A percentile compares a stretch with the other conserved stretches of the same genome.
Evolutionary conservation across 331 rosid species (phyloP).

Genomic region (Saraca asoca): DNA sequence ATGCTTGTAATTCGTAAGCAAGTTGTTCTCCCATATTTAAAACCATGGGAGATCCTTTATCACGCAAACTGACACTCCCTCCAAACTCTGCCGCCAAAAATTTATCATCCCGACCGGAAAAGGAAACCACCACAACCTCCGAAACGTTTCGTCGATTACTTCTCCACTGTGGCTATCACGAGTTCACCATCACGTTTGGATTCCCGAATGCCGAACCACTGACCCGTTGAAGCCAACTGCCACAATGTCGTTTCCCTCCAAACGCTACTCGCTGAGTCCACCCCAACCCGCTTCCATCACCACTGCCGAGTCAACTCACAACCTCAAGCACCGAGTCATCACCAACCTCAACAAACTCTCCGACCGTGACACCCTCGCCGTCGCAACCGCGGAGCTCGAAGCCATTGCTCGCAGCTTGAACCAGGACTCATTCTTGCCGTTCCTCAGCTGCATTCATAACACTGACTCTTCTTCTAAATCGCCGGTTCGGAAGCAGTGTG

Average conservation of each 20-base stretch:
- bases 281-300: conserved; percentile 36
- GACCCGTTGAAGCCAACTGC: conserved; percentile 4
- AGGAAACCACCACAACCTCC: conserved; percentile 32
- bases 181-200: neutral
- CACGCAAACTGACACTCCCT: conserved; percentile 3
- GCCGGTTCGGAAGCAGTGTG: conserved; percentile 92
- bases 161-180: neutral
- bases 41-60: conserved; percentile 29
- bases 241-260: conserved; percentile 53
- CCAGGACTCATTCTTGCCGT: conserved; percentile 64
- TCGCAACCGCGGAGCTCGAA: conserved; percentile 75
- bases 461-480: conserved; percentile 79
- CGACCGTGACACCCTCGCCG: conserved; percentile 87
- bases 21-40: conserved; percentile 4
- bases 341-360: conserved; percentile 79
- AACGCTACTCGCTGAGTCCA: conserved; percentile 63
- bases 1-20: neutral
- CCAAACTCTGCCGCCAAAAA: conserved; percentile 67
- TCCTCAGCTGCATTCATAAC: conserved; percentile 84
- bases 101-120: neutral
- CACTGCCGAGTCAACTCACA: conserved; percentile 49
- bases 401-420: conserved; percentile 63
- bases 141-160: conserved; percentile 11
- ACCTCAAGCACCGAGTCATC: conserved; percentile 82
- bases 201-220: conserved; percentile 35